Evolutionary conservation across 192 early-diverging fungal species (phyloP), one percentile per base, ranked within the genome.

Genomic region (Mortierella hygrophila): DNA sequence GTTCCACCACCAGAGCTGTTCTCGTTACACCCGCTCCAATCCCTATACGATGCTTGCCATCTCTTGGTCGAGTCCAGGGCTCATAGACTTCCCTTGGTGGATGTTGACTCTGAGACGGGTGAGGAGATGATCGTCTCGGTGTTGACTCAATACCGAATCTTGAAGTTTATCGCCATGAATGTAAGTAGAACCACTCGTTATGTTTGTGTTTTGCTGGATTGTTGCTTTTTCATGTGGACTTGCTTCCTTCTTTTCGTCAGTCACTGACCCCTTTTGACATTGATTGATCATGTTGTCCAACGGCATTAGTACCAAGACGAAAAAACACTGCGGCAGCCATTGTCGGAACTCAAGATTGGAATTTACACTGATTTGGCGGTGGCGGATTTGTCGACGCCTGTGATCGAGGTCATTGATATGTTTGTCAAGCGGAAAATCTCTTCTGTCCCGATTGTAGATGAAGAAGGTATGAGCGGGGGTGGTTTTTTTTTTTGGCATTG

Each of bases 381-480:
- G 0, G 97, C 97, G 4, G 92, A 89, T 38, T 91, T 96, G 76
- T 92, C 94, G 9, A 97, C 94, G 5, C 94, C 96, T 23, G 94
- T 98, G 8, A 97, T 98, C 79, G 91, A 96, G 49, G 93, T 99
- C 21, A 94, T 99, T 46, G 94, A 97, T 84, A 94, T 96, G 90
- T 98, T 99, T 94, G 96, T 97, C 35, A 94, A 96, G 68, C 91
- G 94, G 65, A 93, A 94, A 85, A 97, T 99, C 57, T 97, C 97
- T 3, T 95, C 97, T 4, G 95, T 99, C 8, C 98, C 98, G 1
- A 98, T 99, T 78, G 91, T 98, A 20, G 97, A 98, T 89, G 94
- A 97, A 52, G 83, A 94, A 55, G 93, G 94, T 92, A 84, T 52
- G n/a, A 38, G 13, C 21, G 47, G 83, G 35, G 35, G 35, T 0